These are phyloP conservation scores for Tetracentron sinense DNA, from an alignment of 164 flowering plant genomes.

Conservation along the genomic window DNA sequence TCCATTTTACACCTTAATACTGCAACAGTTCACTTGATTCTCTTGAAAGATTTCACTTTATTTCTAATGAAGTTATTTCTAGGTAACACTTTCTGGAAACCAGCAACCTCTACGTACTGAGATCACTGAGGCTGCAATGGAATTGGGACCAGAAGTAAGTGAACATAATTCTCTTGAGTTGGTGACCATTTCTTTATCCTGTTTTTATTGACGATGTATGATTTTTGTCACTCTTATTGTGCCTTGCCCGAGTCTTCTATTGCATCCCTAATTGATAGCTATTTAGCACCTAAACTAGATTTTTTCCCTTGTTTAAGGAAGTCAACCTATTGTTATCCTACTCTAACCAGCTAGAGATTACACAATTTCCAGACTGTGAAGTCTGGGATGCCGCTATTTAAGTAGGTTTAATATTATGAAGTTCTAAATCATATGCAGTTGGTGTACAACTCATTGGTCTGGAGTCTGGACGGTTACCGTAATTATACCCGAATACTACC, in stretches of 20 bases:
- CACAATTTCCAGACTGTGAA: too few relatives aligned
- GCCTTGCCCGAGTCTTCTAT: background rate
- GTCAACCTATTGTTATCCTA: background rate
- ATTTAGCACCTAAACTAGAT: background rate
- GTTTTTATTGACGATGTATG: background rate
- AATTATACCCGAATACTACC: too few relatives aligned
- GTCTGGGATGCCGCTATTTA: too few relatives aligned
- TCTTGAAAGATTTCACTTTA: background rate
- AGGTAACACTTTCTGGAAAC: conserved; percentile 94
- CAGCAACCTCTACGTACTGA: conserved; percentile 93
- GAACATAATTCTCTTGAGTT: background rate
- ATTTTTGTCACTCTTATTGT: background rate
- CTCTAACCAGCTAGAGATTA: background rate
- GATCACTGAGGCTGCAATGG: conserved; percentile 98
- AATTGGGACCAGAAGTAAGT: conserved; percentile 87
- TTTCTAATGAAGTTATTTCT: conserved; percentile 2
- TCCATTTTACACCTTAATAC: background rate
- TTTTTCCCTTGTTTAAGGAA: background rate
- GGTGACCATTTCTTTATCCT: background rate
- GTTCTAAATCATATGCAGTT: background rate
- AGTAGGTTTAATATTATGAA: too few relatives aligned
- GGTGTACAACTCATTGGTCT: background rate
- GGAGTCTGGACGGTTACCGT: background rate
- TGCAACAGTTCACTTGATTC: background rate
- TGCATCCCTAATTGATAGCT: background rate